Base-by-base conservation (phyloP, 2,329 filamentous ascomycete genomes). In the Botrytis elliptica region DNA sequence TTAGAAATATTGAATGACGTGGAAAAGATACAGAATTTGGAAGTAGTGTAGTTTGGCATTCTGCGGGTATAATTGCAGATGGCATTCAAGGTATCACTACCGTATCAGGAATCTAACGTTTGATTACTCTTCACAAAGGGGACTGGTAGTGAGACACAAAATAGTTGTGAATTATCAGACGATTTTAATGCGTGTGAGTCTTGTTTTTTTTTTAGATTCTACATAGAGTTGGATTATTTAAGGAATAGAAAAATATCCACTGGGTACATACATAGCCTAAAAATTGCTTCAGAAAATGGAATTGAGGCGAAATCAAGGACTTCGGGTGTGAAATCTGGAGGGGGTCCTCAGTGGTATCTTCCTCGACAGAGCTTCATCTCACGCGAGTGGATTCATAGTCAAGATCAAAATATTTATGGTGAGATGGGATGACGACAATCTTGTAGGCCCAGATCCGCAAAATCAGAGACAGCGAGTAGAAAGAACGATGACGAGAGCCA, bases 321-420 rank as follows among this genome's bases (percentile, higher is more conserved):
- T 55, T 52, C 16, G 49, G 5, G 12, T n/a, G 25, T 55, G 12
- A 5, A 55, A 55, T 55, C 2, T 7, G 12, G 12, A n/a, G 22
- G 22, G 0, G 0, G 7, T 46, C 44, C 2, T 46, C 18, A 9
- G 7, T 22, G 1, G 46, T 49, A 49, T n/a, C 1, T n/a, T 14
- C 0, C 1, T 52, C 10, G 25, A n/a, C 0, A 25, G 49, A n/a
- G 22, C 0, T 25, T n/a, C 3, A 14, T 14, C 9, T 52, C 1
- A 52, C 0, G 0, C 10, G 10, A 14, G 25, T 3, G 16, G 25
- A n/a, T n/a, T 16, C 22, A n/a, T 16, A 6, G 16, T 22, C 9
- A 60, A 6, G 16, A 60, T 33, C 33, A 6, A 12, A 1, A 60
- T 12, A 12, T 36, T 1, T 5, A 20, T 36, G 4, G 2, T 20